Percentiles rank a stretch among this genome's conserved stretches.
phyloP scores from a whole-genome alignment of 352 stramenopile genomes.

The Paralagenidium karlingii region DNA sequence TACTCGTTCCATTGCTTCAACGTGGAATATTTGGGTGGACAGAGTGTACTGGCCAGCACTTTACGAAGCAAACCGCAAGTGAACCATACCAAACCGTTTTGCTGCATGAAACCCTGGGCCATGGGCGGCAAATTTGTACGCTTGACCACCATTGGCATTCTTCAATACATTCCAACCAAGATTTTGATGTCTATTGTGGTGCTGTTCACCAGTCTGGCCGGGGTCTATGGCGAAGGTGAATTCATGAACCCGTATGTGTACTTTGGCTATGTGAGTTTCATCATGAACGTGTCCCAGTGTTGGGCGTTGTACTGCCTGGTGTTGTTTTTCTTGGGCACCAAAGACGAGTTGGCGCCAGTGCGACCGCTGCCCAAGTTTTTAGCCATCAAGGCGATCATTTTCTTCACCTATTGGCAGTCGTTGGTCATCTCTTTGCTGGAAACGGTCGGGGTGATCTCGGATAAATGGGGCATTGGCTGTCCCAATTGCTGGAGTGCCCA shows the following conservation, averaged over 20 bases:
- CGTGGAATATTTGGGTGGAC: slow-evolving; percentile 77
- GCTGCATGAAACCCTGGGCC: slow-evolving; percentile 78
- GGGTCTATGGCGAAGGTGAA: slow-evolving; percentile 84
- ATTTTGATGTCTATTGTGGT: slow-evolving; percentile 80
- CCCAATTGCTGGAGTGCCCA: slow-evolving; percentile 72
- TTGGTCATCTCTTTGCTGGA: slow-evolving; percentile 85
- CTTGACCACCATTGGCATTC: slow-evolving; percentile 85
- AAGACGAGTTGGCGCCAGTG: slow-evolving; percentile 82
- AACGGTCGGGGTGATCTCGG: slow-evolving; percentile 76
- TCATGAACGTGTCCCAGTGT: slow-evolving; percentile 82
- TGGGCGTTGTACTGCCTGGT: slow-evolving; percentile 92
- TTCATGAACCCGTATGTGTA: slow-evolving; percentile 74
- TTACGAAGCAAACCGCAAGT: slow-evolving; percentile 80
- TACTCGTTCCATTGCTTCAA: slow-evolving; percentile 92
- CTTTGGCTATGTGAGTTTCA: slow-evolving; percentile 84
- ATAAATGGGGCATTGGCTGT: slow-evolving; percentile 74
- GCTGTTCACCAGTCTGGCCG: slow-evolving; percentile 70
- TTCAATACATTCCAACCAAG: slow-evolving; percentile 90
- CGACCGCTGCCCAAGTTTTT: slow-evolving; percentile 90
- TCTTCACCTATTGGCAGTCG: slow-evolving; percentile 93
- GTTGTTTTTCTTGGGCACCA: slow-evolving; percentile 88
- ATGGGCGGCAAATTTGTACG: slow-evolving; percentile 90
- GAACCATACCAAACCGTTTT: slow-evolving; percentile 72
- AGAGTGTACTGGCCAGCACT: slow-evolving; percentile 68
- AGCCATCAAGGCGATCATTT: slow-evolving; percentile 91